Conservation (phyloP, 305 asterid genomes). For the Andrographis paniculata region DNA sequence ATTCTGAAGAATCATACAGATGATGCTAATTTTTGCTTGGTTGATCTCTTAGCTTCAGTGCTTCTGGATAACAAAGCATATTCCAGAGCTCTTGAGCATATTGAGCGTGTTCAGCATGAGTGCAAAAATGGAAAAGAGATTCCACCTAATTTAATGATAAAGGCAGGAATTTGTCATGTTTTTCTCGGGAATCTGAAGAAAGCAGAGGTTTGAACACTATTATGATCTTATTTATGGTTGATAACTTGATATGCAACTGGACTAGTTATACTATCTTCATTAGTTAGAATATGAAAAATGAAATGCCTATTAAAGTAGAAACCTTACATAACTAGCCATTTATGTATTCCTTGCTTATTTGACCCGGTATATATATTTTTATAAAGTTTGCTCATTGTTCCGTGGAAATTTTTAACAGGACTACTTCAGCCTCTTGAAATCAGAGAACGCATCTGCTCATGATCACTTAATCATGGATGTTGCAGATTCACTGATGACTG, state of each 20-base stretch:
- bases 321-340: constrained; percentile 7
- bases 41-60: constrained; percentile 48
- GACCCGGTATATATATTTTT: constrained; percentile 7
- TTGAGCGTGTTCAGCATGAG: constrained; percentile 36
- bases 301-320: constrained; percentile 2
- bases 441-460: constrained; percentile 28
- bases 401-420: constrained; percentile 26
- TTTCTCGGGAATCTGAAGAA: constrained; percentile 50
- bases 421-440: constrained; percentile 32
- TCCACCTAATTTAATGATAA: constrained; percentile 33
- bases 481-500: constrained; percentile 51
- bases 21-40: constrained; percentile 33
- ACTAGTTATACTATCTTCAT: background rate
- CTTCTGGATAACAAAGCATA: constrained; percentile 45
- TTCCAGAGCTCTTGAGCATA: constrained; percentile 52
- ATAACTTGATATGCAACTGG: too few species aligned
- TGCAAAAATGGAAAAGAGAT: constrained; percentile 31
- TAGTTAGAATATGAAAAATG: background rate
- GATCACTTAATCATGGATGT: constrained; percentile 40
- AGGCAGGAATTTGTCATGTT: constrained; percentile 63
- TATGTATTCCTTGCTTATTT: constrained; percentile 4
- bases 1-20: constrained; percentile 29
- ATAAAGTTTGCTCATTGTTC: constrained; percentile 14
- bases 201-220: constrained; percentile 39
- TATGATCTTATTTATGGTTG: too few species aligned